These are phyloP conservation scores for Achlya hypogyna DNA, from an alignment of 352 stramenopile species.

Conservation along the genomic window DNA sequence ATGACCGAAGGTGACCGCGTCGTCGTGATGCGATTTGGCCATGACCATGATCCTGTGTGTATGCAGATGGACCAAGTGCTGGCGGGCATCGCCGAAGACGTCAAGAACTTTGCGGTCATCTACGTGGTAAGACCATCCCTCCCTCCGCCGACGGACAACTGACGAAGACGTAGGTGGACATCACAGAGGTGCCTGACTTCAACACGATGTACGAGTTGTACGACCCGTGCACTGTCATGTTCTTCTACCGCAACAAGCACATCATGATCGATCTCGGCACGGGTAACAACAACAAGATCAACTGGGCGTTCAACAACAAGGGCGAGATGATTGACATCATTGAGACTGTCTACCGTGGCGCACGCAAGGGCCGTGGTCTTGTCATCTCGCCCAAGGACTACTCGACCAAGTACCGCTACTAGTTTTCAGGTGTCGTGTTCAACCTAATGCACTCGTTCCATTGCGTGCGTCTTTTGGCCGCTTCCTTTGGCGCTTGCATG, in stretches of 20 bases:
- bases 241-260: conserved; percentile 99
- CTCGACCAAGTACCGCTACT: conserved; percentile 98
- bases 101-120: conserved; percentile 99
- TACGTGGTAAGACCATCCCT: conserved; percentile 86
- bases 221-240: conserved; percentile 99
- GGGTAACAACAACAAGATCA: conserved; percentile 99
- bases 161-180: conserved; percentile 33
- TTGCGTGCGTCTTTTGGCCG: no score
- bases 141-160: not conserved
- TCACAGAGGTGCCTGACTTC: conserved; percentile 96
- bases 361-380: conserved; percentile 94
- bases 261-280: conserved; percentile 99
- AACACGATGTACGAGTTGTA: conserved; percentile 99
- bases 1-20: conserved; percentile 96
- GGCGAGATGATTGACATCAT: conserved; percentile 99
- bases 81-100: conserved; percentile 93
- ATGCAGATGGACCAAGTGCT: conserved; percentile 99
- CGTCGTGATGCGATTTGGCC: conserved; percentile 98
- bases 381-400: conserved; percentile 99
- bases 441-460: no score
- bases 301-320: conserved; percentile 96
- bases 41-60: conserved; percentile 96
- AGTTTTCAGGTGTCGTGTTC: conserved; percentile 21
- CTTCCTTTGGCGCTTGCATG: no score
- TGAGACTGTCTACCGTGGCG: conserved; percentile 97